These are phyloP conservation scores for Backusella liffmaniae DNA, from an alignment of 192 early-diverging fungal species.

Conservation along the genomic window DNA sequence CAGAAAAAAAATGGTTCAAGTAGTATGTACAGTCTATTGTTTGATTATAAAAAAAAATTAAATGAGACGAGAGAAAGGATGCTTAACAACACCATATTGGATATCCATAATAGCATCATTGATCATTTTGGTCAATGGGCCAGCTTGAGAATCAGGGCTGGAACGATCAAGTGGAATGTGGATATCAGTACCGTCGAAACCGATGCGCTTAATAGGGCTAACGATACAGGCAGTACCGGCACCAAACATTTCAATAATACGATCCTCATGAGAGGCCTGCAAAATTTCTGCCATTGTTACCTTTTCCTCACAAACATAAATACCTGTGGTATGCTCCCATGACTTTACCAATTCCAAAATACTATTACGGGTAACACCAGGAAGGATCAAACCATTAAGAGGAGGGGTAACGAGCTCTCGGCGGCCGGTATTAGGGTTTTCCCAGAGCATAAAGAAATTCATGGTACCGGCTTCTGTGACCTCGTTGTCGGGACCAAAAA, in stretches of 20 bases:
- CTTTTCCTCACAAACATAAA: slow-evolving; percentile 82
- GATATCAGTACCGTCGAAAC: slow-evolving; percentile 75
- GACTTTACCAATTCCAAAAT: slow-evolving; percentile 72
- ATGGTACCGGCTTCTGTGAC: slow-evolving; percentile 96
- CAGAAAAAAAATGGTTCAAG: background rate
- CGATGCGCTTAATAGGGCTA: slow-evolving; percentile 83
- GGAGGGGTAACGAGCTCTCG: slow-evolving; percentile 86
- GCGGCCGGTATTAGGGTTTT: slow-evolving; percentile 71
- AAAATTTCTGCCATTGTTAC: slow-evolving; percentile 78
- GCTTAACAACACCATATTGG: slow-evolving; percentile 86
- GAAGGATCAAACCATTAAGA: slow-evolving; percentile 91
- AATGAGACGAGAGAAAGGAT: slow-evolving; percentile 86
- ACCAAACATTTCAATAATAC: slow-evolving; percentile 92
- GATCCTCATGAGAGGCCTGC: slow-evolving; percentile 73
- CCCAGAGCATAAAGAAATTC: slow-evolving; percentile 93
- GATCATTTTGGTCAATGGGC: slow-evolving; percentile 79
- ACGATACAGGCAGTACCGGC: slow-evolving; percentile 96
- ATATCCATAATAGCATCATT: slow-evolving; percentile 88
- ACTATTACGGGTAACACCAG: slow-evolving; percentile 93
- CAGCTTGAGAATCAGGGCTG: slow-evolving; percentile 73
- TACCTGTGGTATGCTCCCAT: slow-evolving; percentile 68
- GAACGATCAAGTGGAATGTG: slow-evolving; percentile 81
- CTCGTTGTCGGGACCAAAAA: slow-evolving; percentile 80
- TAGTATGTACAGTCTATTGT: background rate
- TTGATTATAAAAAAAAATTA: slow-evolving; percentile 32